A percentile compares a stretch with the other conserved stretches of the same genome.
These are phyloP conservation scores for Macrophomina phaseolina DNA, from an alignment of 2,329 filamentous ascomycete genomes.

Conservation along the genomic window DNA sequence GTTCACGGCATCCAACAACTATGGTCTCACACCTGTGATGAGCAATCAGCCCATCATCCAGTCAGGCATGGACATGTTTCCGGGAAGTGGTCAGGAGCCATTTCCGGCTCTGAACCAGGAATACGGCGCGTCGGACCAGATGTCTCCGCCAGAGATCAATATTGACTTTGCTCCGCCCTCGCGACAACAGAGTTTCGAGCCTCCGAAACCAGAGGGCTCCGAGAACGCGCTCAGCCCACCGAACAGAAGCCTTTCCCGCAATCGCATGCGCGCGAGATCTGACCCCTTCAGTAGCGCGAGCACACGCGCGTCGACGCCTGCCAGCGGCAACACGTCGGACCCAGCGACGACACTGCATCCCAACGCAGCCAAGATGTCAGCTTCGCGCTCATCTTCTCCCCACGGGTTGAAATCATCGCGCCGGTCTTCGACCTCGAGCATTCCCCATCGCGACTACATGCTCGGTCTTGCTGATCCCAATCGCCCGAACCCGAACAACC, in stretches of 20 bases:
- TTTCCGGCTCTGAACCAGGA: conserved; percentile 56
- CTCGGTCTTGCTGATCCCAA: conserved; percentile 88
- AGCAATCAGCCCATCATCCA: conserved; percentile 56
- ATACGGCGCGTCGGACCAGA: conserved; percentile 71
- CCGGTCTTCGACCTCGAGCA: conserved; percentile 58
- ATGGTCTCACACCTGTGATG: conserved; percentile 53
- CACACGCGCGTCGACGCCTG: conserved; percentile 52
- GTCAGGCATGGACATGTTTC: conserved; percentile 58
- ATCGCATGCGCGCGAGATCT: conserved; percentile 64
- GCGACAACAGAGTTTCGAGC: conserved; percentile 68
- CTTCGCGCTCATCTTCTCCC: conserved; percentile 55
- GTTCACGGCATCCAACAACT: conserved; percentile 53
- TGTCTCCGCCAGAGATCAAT: conserved; percentile 93
- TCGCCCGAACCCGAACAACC: conserved; percentile 67
- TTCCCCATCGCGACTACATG: conserved; percentile 74
- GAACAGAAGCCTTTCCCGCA: conserved; percentile 63
- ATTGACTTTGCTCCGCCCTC: conserved; percentile 87
- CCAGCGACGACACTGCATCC: conserved; percentile 50
- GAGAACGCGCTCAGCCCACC: conserved; percentile 85
- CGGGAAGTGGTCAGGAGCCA: conserved; percentile 52
- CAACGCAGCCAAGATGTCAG: conserved; percentile 42
- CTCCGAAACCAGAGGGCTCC: conserved; percentile 62
- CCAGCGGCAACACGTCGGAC: conserved; percentile 35
- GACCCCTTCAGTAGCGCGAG: conserved; percentile 61
- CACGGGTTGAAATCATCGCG: conserved; percentile 52